These are phyloP conservation scores for Diaporthe velutina DNA, from an alignment of 2,329 filamentous ascomycete genomes.

Conservation along the genomic window DNA sequence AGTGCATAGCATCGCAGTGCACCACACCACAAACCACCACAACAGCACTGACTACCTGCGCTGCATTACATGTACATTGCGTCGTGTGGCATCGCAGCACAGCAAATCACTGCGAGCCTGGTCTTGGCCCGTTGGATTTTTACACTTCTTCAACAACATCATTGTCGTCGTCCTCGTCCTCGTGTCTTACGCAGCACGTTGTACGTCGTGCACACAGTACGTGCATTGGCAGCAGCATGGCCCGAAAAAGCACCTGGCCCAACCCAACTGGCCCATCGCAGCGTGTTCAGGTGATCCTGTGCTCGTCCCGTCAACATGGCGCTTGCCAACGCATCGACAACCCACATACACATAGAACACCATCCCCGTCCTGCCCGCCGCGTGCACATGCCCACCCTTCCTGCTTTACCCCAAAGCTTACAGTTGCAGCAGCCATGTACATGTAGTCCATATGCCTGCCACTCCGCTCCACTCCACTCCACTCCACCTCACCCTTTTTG, in stretches of 20 bases:
- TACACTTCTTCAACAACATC: conserved; percentile 17
- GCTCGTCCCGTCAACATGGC: conserved; percentile 25
- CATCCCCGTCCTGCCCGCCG: not conserved
- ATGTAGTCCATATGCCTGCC: conserved; percentile 2
- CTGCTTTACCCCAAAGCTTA: not conserved
- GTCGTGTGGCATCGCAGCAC: conserved; percentile 16
- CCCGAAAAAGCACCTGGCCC: not conserved
- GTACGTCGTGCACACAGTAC: not conserved
- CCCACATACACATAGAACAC: conserved; percentile 18
- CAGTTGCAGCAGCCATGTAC: not conserved
- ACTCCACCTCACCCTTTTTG: conserved; percentile 22
- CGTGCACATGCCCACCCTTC: not conserved
- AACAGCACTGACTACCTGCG: not conserved
- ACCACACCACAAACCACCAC: not conserved
- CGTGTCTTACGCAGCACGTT: not conserved
- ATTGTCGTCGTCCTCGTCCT: not conserved
- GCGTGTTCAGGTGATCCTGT: conserved; percentile 28
- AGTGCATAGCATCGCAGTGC: not conserved
- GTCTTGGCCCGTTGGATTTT: conserved; percentile 3
- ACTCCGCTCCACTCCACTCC: conserved; percentile 25
- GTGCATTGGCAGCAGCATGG: not conserved
- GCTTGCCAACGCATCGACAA: conserved; percentile 35
- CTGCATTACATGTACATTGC: no score
- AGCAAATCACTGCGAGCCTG: not conserved
- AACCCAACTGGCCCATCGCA: conserved; percentile 2